Base-by-base conservation (phyloP, 1,284 basidiomycete genomes). In the Sparassis latifolia region DNA sequence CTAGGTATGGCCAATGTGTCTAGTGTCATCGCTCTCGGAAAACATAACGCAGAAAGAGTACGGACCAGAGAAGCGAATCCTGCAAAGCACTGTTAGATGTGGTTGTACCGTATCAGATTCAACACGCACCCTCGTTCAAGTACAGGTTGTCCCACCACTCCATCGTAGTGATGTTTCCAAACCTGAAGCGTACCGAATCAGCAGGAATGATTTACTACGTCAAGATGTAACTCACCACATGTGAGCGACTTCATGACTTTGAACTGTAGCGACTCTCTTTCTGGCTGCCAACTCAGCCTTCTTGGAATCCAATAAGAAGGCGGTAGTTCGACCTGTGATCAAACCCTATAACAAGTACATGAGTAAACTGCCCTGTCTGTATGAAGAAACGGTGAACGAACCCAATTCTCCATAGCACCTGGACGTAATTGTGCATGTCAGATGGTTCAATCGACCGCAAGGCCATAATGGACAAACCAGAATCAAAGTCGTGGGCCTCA, bases 341-440 rank as follows among this genome's bases (percentile, higher is more conserved):
- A 97, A 73, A 51, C 94, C 92, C 82, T 78, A 45, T 43, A 10
- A 6, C 20, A 43, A 2, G 31, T 43, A 7, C 33, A 10, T 49
- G 10, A 54, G 39, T n/a, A 32, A 20, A 20, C 20, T 10, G 27
- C 27, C 0, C 12, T 28, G 7, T 31, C 6, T 45, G 7, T 28
- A 46, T 27, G 45, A 3, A 20, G 20, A 20, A 20, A 10, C 10
- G 29, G 33, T 30, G 31, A 10, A 6, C 27, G 44, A 62, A 75
- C 77, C 87, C 91, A 94, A 67, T 97, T 97, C 72, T 97, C 93
- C 93, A 95, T 96, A 2, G 92, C 93, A 48, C 90, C 79, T 75
- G 51, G 7, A 10, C 35, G 28, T 28, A 30, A 1, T n/a, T 3
- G 41, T 33, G 33, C 2, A 51, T 29, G 3, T 20, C 20, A 20